Evolutionary conservation across 352 stramenopile species (phyloP).

Genomic region (Globisporangium spiculum): DNA sequence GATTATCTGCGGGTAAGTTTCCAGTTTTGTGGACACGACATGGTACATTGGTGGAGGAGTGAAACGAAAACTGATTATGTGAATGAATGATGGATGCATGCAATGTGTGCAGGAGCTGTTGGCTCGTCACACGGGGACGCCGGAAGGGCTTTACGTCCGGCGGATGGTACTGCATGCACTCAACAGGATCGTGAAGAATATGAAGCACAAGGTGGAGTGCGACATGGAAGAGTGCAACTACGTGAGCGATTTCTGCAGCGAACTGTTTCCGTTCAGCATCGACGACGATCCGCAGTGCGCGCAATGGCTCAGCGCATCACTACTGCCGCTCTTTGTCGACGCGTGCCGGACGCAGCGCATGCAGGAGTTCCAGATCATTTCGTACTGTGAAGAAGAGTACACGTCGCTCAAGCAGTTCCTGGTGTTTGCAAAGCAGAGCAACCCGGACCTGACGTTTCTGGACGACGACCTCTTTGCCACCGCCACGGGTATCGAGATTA

Average conservation of each 20-base stretch:
- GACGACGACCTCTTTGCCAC: constrained; percentile 72
- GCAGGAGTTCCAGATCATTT: constrained; percentile 56
- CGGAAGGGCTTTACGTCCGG: constrained; percentile 48
- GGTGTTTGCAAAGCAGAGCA: constrained; percentile 56
- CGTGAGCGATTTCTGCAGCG: constrained; percentile 56
- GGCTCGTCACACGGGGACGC: constrained; percentile 22
- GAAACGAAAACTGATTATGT: neutral
- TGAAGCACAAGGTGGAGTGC: constrained; percentile 71
- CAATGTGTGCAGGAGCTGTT: constrained; percentile 25
- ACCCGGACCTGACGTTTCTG: constrained; percentile 60
- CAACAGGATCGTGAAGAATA: constrained; percentile 69
- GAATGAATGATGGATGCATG: neutral
- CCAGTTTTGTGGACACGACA: neutral
- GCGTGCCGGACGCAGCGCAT: constrained; percentile 54
- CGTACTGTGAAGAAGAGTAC: constrained; percentile 73
- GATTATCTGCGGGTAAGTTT: constrained; percentile 43
- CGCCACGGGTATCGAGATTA: constrained; percentile 72
- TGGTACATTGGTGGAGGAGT: neutral
- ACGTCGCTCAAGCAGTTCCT: constrained; percentile 67
- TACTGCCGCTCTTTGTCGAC: constrained; percentile 70
- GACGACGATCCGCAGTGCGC: constrained; percentile 69
- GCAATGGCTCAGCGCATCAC: constrained; percentile 65
- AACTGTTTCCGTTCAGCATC: constrained; percentile 63
- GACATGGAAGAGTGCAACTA: constrained; percentile 60
- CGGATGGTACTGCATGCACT: constrained; percentile 76